These are phyloP conservation scores for Clarireedia monteithiana DNA, from an alignment of 2,329 filamentous ascomycete genomes.

Conservation along the genomic window DNA sequence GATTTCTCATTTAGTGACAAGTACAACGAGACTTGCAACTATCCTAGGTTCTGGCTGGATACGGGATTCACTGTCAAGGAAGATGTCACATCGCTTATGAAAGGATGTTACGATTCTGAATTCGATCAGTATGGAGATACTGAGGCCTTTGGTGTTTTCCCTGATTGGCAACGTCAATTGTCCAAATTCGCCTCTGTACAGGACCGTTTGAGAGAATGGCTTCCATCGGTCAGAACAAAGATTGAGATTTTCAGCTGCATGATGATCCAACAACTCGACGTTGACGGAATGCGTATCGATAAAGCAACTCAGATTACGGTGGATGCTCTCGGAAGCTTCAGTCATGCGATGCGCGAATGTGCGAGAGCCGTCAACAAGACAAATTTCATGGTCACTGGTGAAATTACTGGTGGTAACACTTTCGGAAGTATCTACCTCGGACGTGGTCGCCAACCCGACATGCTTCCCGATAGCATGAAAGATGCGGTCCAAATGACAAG, in stretches of 20 bases:
- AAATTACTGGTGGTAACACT: slow-evolving; percentile 55
- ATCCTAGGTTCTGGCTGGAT: slow-evolving; percentile 55
- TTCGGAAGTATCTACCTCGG: slow-evolving; percentile 55
- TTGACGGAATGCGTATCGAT: slow-evolving; percentile 60
- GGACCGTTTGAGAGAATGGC: slow-evolving; percentile 58
- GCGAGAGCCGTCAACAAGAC: slow-evolving; percentile 48
- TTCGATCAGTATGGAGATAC: slow-evolving; percentile 49
- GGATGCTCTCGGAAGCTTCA: slow-evolving; percentile 52
- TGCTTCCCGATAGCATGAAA: slow-evolving; percentile 39
- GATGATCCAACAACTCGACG: slow-evolving; percentile 52
- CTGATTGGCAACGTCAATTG: slow-evolving; percentile 56
- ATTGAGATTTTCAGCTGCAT: slow-evolving; percentile 56
- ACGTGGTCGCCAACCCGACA: slow-evolving; percentile 48
- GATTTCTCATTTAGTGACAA: slow-evolving; percentile 51
- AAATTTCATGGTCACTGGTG: slow-evolving; percentile 57
- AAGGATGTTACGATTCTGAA: slow-evolving; percentile 53
- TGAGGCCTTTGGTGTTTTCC: slow-evolving; percentile 54
- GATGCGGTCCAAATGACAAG: slow-evolving; percentile 42
- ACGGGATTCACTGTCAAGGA: slow-evolving; percentile 36
- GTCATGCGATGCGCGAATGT: slow-evolving; percentile 47
- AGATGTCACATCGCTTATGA: slow-evolving; percentile 38
- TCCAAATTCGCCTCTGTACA: slow-evolving; percentile 61
- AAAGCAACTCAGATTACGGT: slow-evolving; percentile 58
- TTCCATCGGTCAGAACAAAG: slow-evolving; percentile 47
- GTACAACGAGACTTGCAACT: slow-evolving; percentile 46